phyloP scores from a whole-genome alignment of 2,329 filamentous ascomycete genomes.

The Pseudogymnoascus sp. region DNA sequence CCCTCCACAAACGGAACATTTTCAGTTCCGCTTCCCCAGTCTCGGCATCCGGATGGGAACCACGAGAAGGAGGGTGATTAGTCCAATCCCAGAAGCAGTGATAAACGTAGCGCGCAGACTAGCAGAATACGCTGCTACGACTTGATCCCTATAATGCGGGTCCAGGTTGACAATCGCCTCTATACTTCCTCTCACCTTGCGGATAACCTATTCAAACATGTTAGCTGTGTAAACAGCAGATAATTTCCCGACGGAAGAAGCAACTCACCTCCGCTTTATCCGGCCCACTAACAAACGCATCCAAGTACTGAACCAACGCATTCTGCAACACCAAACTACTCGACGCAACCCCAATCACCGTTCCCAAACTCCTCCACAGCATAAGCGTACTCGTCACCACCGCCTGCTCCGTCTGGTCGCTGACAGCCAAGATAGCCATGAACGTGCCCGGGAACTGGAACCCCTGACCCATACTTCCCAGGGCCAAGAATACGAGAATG shows the following conservation, averaged over 20 bases:
- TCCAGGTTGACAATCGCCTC: constrained; percentile 42
- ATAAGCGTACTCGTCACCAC: constrained; percentile 64
- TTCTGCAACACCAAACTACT: constrained; percentile 70
- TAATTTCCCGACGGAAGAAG: too few species aligned
- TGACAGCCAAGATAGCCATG: constrained; percentile 54
- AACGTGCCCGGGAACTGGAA: constrained; percentile 59
- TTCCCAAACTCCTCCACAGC: constrained; percentile 63
- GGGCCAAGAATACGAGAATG: constrained; percentile 51
- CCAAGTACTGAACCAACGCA: constrained; percentile 52
- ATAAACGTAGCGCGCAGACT: constrained; percentile 40
- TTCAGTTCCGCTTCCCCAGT: constrained; percentile 37
- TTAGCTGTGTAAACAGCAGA: neutral
- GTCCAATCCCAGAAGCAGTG: constrained; percentile 38
- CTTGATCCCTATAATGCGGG: constrained; percentile 43
- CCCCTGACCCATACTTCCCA: constrained; percentile 50
- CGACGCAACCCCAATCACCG: constrained; percentile 64
- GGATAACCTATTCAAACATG: constrained; percentile 36
- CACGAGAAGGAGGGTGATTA: constrained; percentile 41
- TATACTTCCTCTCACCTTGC: constrained; percentile 45
- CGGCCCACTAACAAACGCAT: constrained; percentile 48
- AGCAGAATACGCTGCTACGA: constrained; percentile 46
- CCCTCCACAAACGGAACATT: neutral
- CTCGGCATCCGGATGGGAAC: constrained; percentile 47
- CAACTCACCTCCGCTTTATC: constrained; percentile 41
- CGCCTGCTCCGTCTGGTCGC: constrained; percentile 54